Percentiles rank a stretch among this genome's conserved stretches.
Conservation (phyloP, 495 filamentous ascomycete genomes). For the Penicillium taxi region DNA sequence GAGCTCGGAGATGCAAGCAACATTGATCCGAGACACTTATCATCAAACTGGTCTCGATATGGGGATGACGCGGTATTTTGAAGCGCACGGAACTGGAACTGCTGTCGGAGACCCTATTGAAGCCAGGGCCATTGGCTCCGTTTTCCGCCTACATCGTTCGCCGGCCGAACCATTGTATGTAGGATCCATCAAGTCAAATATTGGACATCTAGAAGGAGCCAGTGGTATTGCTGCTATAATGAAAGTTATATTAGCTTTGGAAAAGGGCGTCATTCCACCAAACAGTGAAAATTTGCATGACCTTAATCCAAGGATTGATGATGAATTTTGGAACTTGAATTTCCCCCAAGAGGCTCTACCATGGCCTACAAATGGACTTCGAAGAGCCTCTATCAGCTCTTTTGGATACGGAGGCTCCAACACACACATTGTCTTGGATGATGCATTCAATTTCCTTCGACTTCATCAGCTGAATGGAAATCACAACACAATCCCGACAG, state of each 20-base stretch:
- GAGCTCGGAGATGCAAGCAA: neutral
- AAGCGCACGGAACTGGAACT: neutral
- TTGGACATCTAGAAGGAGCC: slow-evolving; percentile 30
- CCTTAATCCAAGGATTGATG: slow-evolving; percentile 34
- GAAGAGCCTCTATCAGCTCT: slow-evolving; percentile 25
- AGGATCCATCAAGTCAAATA: slow-evolving; percentile 27
- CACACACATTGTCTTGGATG: slow-evolving; percentile 29
- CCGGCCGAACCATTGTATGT: neutral
- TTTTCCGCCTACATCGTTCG: slow-evolving; percentile 3
- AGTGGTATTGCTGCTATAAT: slow-evolving; percentile 30
- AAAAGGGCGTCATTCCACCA: slow-evolving; percentile 24
- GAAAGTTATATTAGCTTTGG: slow-evolving; percentile 26
- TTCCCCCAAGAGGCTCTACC: slow-evolving; percentile 4
- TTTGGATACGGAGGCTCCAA: slow-evolving; percentile 32
- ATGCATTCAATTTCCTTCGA: slow-evolving; percentile 15
- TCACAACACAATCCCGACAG: slow-evolving; percentile 9
- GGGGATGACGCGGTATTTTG: slow-evolving; percentile 34
- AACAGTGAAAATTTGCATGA: no score
- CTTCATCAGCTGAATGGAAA: slow-evolving; percentile 5
- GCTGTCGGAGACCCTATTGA: neutral
- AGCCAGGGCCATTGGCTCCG: slow-evolving; percentile 33
- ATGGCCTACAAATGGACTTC: slow-evolving; percentile 14
- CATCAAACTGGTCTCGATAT: slow-evolving; percentile 8
- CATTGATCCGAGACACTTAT: neutral
- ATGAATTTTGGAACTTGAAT: slow-evolving; percentile 5